phyloP scores from a whole-genome alignment of 495 filamentous ascomycete species.

The Annulohypoxylon stygium region DNA sequence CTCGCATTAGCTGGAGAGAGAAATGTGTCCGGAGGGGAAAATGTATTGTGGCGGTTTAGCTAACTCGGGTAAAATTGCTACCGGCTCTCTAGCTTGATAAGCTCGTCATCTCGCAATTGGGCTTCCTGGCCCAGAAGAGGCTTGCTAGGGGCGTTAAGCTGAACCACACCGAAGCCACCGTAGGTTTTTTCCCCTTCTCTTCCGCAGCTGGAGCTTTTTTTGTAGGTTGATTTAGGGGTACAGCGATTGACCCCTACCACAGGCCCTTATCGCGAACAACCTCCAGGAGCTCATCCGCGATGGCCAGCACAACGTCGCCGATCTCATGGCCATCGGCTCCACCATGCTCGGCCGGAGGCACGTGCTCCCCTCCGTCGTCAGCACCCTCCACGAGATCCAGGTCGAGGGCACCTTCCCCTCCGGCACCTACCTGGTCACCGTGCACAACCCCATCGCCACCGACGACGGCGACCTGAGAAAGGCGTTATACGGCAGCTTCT shows the following conservation, averaged over 20 bases:
- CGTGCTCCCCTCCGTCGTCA: constrained; percentile 84
- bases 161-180: constrained; percentile 92
- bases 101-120: constrained; percentile 91
- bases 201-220: background rate
- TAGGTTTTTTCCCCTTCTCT: constrained; percentile 58
- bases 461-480: constrained; percentile 89
- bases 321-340: constrained; percentile 91
- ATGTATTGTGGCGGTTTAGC: constrained; percentile 12
- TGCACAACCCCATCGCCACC: constrained; percentile 88
- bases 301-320: constrained; percentile 91
- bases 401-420: constrained; percentile 93
- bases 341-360: constrained; percentile 95
- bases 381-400: constrained; percentile 84
- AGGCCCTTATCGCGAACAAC: constrained; percentile 91
- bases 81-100: constrained; percentile 82
- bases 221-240: background rate
- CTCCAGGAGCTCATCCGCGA: constrained; percentile 98
- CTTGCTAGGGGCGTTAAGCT: constrained; percentile 89
- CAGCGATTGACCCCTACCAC: constrained; percentile 1
- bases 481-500: constrained; percentile 92
- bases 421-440: constrained; percentile 95
- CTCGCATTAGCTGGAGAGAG: constrained; percentile 7
- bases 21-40: background rate
- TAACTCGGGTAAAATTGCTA: constrained; percentile 18
- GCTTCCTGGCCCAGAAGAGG: constrained; percentile 87